phyloP scores from a whole-genome alignment of 352 stramenopile species.

The Globisporangium takayamanum region DNA sequence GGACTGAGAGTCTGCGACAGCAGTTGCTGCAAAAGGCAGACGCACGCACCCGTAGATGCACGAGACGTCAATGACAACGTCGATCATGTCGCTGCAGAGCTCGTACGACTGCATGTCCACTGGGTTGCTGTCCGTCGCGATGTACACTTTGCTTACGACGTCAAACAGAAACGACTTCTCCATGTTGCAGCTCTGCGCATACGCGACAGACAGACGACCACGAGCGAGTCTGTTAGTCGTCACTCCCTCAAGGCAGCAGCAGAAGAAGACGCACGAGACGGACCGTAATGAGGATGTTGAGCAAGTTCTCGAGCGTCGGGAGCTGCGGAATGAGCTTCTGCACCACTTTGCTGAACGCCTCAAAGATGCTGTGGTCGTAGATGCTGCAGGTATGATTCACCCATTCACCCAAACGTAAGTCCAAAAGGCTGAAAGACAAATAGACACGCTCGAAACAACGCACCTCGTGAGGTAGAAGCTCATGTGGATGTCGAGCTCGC shows the following conservation, averaged over 20 bases:
- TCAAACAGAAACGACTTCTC: constrained; percentile 99
- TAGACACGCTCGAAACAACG: too few species aligned
- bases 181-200: constrained; percentile 91
- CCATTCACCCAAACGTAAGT: not conserved
- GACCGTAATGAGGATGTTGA: constrained; percentile 96
- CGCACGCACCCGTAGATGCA: constrained; percentile 93
- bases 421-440: not conserved
- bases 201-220: constrained; percentile 21
- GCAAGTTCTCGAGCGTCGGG: constrained; percentile 95
- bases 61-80: constrained; percentile 98
- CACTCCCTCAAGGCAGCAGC: not conserved
- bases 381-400: constrained; percentile 33
- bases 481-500: constrained; percentile 90
- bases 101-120: constrained; percentile 98
- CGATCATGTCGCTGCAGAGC: constrained; percentile 99
- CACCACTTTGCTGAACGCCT: constrained; percentile 96
- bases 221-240: not conserved
- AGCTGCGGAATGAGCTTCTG: constrained; percentile 97
- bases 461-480: constrained; percentile 87
- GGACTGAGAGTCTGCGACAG: not conserved
- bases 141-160: constrained; percentile 98
- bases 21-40: not conserved
- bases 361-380: constrained; percentile 97
- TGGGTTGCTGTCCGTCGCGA: constrained; percentile 96
- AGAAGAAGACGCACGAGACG: not conserved